Percentiles rank a stretch among this genome's conserved stretches.
Conservation (phyloP, 176 grass and related monocot genomes). For the Carex scoparia region DNA sequence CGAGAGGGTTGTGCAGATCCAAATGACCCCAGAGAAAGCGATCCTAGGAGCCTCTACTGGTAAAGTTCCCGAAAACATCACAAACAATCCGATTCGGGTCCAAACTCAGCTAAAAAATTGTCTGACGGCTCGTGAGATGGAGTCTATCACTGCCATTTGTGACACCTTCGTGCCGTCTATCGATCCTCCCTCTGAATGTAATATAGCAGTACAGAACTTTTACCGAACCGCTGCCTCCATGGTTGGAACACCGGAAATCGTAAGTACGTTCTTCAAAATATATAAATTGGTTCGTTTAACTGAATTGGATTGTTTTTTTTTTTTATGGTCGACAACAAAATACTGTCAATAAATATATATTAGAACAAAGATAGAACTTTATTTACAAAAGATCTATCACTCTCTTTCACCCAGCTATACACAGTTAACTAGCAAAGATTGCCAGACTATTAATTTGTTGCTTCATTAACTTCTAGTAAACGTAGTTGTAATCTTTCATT, state of each 20-base stretch:
- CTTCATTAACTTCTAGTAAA: not conserved
- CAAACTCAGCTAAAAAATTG: not conserved
- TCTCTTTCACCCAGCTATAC: no score
- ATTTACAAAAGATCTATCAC: no score
- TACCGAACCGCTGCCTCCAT: constrained; percentile 37
- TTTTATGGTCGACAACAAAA: no score
- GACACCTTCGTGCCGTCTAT: constrained; percentile 31
- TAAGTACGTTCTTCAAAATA: constrained; percentile 27
- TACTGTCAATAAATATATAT: no score
- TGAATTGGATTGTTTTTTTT: not conserved
- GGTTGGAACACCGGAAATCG: constrained; percentile 26
- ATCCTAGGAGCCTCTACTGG: not conserved
- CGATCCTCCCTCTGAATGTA: not conserved
- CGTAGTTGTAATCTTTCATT: not conserved
- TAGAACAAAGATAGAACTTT: no score
- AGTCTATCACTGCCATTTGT: constrained; percentile 29
- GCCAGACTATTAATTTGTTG: not conserved
- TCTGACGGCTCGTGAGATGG: constrained; percentile 31
- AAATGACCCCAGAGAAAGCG: constrained; percentile 9
- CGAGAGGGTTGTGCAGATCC: not conserved
- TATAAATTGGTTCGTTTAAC: not conserved
- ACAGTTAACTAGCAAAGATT: not conserved
- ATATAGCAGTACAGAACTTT: constrained; percentile 4
- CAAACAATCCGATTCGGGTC: not conserved
- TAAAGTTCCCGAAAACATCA: not conserved